These are phyloP conservation scores for Termitomyces sp. DNA, from an alignment of 768 basidiomycete genomes.

Conservation along the genomic window DNA sequence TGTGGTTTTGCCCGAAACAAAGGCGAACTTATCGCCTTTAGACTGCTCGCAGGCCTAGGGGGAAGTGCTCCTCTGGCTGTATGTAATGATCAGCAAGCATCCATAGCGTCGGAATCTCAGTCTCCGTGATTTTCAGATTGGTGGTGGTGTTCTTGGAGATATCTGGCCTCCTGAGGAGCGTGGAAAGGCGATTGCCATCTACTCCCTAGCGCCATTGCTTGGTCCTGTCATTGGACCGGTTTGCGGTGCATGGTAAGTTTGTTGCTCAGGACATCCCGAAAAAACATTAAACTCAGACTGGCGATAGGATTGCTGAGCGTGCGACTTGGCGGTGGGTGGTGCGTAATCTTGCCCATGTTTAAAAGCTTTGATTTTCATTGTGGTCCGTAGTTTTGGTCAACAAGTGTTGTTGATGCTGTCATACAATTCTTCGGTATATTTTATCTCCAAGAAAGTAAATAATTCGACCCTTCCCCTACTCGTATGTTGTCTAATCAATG, in stretches of 20 bases:
- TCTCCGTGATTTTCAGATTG: constrained; percentile 27
- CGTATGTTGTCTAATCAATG: neutral
- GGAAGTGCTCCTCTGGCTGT: constrained; percentile 67
- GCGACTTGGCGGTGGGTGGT: constrained; percentile 74
- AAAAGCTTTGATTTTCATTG: neutral
- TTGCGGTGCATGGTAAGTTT: constrained; percentile 52
- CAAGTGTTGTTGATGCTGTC: constrained; percentile 47
- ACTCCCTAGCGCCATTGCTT: constrained; percentile 58
- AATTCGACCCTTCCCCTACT: constrained; percentile 4
- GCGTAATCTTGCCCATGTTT: constrained; percentile 17
- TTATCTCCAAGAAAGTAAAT: constrained; percentile 55
- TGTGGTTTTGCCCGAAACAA: constrained; percentile 61
- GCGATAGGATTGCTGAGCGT: constrained; percentile 44
- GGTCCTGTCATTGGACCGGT: constrained; percentile 63
- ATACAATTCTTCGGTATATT: constrained; percentile 54
- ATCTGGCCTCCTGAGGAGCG: constrained; percentile 57
- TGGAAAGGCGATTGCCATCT: constrained; percentile 59
- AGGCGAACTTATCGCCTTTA: constrained; percentile 57
- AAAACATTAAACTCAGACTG: neutral
- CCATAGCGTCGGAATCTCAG: constrained; percentile 8
- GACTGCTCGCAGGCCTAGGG: constrained; percentile 66
- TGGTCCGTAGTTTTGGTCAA: constrained; percentile 54
- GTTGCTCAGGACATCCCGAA: neutral
- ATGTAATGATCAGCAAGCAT: constrained; percentile 32
- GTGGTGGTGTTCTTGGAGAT: constrained; percentile 63